Evolutionary conservation across 805 yeast genomes (phyloP).

Genomic region (Nakazawaea ambrosiae): DNA sequence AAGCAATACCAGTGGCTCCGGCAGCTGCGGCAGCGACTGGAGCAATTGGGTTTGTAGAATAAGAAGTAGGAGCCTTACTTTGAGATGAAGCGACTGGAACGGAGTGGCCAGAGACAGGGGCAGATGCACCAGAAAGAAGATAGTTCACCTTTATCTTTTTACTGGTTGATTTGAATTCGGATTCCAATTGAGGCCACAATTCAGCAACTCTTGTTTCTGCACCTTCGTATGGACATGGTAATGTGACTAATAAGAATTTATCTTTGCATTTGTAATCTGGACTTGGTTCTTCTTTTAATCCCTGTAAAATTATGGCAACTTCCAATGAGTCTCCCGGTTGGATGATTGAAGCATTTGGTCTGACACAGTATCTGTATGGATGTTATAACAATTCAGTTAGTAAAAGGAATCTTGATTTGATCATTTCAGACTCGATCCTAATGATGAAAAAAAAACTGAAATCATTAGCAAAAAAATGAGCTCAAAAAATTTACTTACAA

Average conservation of each 20-base stretch:
- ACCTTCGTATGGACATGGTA: slow-evolving; percentile 61
- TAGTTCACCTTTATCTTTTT: slow-evolving; percentile 14
- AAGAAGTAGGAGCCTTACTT: no score
- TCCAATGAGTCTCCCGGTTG: slow-evolving; percentile 67
- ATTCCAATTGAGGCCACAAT: slow-evolving; percentile 69
- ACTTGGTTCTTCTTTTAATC: slow-evolving; percentile 68
- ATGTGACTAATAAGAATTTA: slow-evolving; percentile 83
- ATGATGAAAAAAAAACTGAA: not conserved
- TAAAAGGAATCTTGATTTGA: not conserved
- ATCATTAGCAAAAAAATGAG: slow-evolving; percentile 21
- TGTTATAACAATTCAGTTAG: slow-evolving; percentile 12
- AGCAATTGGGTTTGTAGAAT: slow-evolving; percentile 1
- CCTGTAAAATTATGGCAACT: slow-evolving; percentile 81
- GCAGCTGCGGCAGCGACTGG: not conserved
- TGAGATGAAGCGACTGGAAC: not conserved
- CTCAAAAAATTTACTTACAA: no score
- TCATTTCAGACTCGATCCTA: not conserved
- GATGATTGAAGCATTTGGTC: slow-evolving; percentile 86
- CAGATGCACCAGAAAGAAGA: slow-evolving; percentile 2
- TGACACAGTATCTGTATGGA: slow-evolving; percentile 92
- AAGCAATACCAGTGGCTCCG: slow-evolving; percentile 4
- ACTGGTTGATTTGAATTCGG: slow-evolving; percentile 19
- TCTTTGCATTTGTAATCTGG: slow-evolving; percentile 78
- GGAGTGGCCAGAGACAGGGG: not conserved
- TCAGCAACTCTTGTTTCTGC: slow-evolving; percentile 54